phyloP scores from a whole-genome alignment of 495 filamentous ascomycete species.

The Xylaria intraflava region DNA sequence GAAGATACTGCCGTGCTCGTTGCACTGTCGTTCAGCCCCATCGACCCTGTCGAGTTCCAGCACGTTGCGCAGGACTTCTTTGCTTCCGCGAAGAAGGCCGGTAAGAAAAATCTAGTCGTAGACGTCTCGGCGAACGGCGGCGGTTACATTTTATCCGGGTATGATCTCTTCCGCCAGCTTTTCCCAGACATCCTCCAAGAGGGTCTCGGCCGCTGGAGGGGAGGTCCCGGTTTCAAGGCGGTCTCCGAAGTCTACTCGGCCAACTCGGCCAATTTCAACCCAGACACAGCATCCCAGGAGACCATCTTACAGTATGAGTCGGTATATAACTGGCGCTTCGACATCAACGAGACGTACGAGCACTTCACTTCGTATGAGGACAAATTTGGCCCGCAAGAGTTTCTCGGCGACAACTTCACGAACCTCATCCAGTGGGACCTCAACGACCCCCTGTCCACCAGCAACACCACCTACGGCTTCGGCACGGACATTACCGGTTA shows the following conservation, averaged over 20 bases:
- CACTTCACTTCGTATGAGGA: slow-evolving; percentile 31
- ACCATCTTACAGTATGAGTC: slow-evolving; percentile 25
- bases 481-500: slow-evolving; percentile 41
- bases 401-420: slow-evolving; percentile 30
- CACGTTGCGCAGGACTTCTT: slow-evolving; percentile 37
- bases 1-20: slow-evolving; percentile 39
- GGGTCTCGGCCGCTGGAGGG: slow-evolving; percentile 27
- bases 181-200: slow-evolving; percentile 39
- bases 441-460: slow-evolving; percentile 31
- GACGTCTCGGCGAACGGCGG: slow-evolving; percentile 49
- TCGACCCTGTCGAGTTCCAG: slow-evolving; percentile 31
- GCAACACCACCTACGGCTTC: slow-evolving; percentile 32
- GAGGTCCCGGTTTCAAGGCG: slow-evolving; percentile 26
- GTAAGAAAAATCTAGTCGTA: slow-evolving; percentile 47
- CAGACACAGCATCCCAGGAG: slow-evolving; percentile 18
- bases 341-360: slow-evolving; percentile 27
- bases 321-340: slow-evolving; percentile 35
- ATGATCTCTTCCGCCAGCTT: slow-evolving; percentile 41
- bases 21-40: slow-evolving; percentile 21
- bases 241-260: slow-evolving; percentile 26
- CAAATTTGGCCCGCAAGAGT: slow-evolving; percentile 31
- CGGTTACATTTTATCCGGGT: slow-evolving; percentile 42
- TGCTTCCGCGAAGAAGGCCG: slow-evolving; percentile 28
- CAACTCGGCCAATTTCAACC: slow-evolving; percentile 25
- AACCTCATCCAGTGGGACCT: slow-evolving; percentile 35